A percentile compares a stretch with the other conserved stretches of the same genome.
These are phyloP conservation scores for Xanthoceras sorbifolium DNA, from an alignment of 345 rosid genomes.

Conservation along the genomic window DNA sequence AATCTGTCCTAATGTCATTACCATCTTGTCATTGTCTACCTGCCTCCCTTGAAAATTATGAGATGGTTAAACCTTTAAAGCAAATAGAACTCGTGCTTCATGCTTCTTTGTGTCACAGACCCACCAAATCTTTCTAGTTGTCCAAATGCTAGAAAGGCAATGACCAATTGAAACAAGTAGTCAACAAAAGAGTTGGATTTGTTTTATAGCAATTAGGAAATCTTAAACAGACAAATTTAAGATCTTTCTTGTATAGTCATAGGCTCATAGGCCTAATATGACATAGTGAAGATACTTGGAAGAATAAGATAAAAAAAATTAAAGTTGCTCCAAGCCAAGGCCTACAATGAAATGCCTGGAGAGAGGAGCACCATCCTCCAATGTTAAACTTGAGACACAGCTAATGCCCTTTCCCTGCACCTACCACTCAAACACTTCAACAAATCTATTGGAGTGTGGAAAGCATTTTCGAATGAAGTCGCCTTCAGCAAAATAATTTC, in stretches of 20 bases:
- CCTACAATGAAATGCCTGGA: not conserved
- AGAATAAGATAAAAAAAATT: no score
- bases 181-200: not conserved
- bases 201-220: not conserved
- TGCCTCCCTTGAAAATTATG: not conserved
- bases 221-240: not conserved
- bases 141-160: not conserved
- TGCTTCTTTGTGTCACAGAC: conserved; percentile 3
- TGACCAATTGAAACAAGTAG: not conserved
- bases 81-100: not conserved
- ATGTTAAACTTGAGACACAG: not conserved
- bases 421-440: not conserved
- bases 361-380: not conserved
- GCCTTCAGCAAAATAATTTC: no score
- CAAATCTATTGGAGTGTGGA: not conserved
- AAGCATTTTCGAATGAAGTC: no score
- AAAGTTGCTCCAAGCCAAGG: not conserved
- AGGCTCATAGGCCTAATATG: not conserved
- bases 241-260: not conserved
- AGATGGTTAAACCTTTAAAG: not conserved
- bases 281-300: not conserved
- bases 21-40: not conserved
- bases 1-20: not conserved
- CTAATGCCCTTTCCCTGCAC: not conserved
- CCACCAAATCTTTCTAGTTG: not conserved